Evolutionary conservation across 495 filamentous ascomycete species (phyloP).

Genomic region (Talaromyces wortmannii): DNA sequence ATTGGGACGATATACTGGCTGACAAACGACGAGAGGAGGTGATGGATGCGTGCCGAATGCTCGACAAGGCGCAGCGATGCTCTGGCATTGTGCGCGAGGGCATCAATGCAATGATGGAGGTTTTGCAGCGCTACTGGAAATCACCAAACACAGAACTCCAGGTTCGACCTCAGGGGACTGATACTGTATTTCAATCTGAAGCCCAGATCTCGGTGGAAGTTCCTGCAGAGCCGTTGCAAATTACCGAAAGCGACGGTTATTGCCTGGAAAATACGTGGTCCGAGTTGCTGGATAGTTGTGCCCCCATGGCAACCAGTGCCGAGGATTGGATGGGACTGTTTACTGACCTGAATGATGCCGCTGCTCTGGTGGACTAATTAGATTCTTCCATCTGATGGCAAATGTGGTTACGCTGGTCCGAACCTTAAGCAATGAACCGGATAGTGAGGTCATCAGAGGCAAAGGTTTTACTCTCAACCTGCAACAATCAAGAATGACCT

Average conservation of each 20-base stretch:
- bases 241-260: not conserved
- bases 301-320: conserved; percentile 12
- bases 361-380: not conserved
- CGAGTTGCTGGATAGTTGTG: conserved; percentile 25
- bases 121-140: conserved; percentile 26
- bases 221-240: not conserved
- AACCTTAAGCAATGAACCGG: not conserved
- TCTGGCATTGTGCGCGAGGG: conserved; percentile 23
- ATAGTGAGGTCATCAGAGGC: not conserved
- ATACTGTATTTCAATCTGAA: not conserved
- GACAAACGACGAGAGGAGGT: conserved; percentile 35
- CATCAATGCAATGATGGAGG: conserved; percentile 29
- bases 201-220: not conserved
- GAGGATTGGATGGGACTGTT: conserved; percentile 29
- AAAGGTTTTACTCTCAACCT: not conserved
- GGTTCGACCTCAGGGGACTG: not conserved
- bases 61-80: conserved; percentile 28
- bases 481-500: not conserved
- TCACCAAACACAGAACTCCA: not conserved
- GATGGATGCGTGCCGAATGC: conserved; percentile 32
- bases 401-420: not conserved
- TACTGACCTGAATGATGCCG: conserved; percentile 20
- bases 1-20: conserved; percentile 33
- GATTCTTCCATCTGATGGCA: not conserved
- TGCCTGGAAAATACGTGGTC: conserved; percentile 26